Conservation (phyloP, 805 yeast species). For the Zygotorulaspora florentina region DNA sequence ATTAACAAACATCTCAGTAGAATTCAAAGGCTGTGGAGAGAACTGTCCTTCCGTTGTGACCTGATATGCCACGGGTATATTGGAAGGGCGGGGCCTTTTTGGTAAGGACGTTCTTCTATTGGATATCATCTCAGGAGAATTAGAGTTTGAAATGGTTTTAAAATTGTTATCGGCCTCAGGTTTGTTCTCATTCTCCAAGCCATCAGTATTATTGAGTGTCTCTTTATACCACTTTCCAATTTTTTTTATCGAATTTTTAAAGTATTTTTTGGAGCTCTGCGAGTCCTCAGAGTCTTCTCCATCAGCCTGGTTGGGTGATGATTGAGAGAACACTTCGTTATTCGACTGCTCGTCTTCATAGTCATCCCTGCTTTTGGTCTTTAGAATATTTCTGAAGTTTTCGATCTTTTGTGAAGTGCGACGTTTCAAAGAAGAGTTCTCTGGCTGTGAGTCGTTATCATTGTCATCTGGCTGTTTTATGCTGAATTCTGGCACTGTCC, state of each 20-base stretch:
- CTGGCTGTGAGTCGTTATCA: conserved; percentile 4
- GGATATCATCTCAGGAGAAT: conserved; percentile 30
- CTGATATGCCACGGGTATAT: conserved; percentile 2
- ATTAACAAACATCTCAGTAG: conserved; percentile 32
- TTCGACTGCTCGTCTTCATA: conserved; percentile 23
- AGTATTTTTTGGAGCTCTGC: conserved; percentile 35
- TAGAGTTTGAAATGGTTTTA: conserved; percentile 1
- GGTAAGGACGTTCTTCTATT: conserved; percentile 32
- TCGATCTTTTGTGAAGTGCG: conserved; percentile 21
- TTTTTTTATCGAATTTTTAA: conserved; percentile 49
- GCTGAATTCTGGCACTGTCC: neutral
- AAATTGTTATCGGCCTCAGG: conserved; percentile 2
- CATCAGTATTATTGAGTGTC: conserved; percentile 12
- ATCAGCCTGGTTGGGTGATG: conserved; percentile 16
- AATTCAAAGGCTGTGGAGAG: conserved; percentile 11
- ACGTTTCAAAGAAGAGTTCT: conserved; percentile 12
- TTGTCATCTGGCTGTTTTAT: neutral
- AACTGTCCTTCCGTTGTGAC: conserved; percentile 5
- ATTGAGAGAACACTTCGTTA: conserved; percentile 24
- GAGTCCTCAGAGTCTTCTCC: conserved; percentile 24
- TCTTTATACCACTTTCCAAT: conserved; percentile 65
- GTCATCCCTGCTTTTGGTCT: conserved; percentile 25
- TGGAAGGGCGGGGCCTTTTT: conserved; percentile 12
- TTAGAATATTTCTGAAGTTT: conserved; percentile 17
- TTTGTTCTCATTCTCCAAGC: conserved; percentile 3